These are phyloP conservation scores for Erigeron canadensis DNA, from an alignment of 129 eudicot species.

Conservation along the genomic window DNA sequence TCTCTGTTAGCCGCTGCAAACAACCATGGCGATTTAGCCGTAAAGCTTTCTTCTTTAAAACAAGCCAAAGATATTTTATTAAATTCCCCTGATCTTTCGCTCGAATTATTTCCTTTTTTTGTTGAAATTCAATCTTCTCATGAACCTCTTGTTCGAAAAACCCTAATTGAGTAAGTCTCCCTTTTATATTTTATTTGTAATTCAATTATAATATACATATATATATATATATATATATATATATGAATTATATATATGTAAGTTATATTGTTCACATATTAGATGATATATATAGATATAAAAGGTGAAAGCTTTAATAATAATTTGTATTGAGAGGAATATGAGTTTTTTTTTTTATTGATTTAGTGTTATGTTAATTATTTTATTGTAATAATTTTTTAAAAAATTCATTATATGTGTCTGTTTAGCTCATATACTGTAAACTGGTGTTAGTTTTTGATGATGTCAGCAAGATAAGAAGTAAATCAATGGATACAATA, in stretches of 20 bases:
- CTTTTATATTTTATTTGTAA: neutral
- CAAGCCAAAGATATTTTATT: constrained; percentile 71
- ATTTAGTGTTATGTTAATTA: too few species aligned
- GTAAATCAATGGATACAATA: too few species aligned
- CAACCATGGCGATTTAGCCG: constrained; percentile 97
- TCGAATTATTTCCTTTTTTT: constrained; percentile 75
- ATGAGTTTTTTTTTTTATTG: too few species aligned
- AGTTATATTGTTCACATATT: too few species aligned
- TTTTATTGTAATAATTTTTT: too few species aligned
- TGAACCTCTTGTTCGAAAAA: constrained; percentile 75
- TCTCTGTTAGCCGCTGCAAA: constrained; percentile 83
- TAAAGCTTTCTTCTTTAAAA: constrained; percentile 77
- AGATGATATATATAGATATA: too few species aligned
- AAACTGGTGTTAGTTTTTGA: too few species aligned
- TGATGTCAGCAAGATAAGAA: too few species aligned
- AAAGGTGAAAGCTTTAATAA: too few species aligned
- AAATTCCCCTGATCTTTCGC: constrained; percentile 43
- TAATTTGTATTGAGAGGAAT: too few species aligned
- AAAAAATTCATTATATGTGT: too few species aligned
- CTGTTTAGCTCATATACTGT: too few species aligned
- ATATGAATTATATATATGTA: neutral
- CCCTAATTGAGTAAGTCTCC: constrained; percentile 69
- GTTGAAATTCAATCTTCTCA: constrained; percentile 73
- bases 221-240: neutral
- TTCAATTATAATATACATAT: neutral